These are phyloP conservation scores for Paraconiothyrium sp. DNA, from an alignment of 2,329 filamentous ascomycete species.

Conservation along the genomic window DNA sequence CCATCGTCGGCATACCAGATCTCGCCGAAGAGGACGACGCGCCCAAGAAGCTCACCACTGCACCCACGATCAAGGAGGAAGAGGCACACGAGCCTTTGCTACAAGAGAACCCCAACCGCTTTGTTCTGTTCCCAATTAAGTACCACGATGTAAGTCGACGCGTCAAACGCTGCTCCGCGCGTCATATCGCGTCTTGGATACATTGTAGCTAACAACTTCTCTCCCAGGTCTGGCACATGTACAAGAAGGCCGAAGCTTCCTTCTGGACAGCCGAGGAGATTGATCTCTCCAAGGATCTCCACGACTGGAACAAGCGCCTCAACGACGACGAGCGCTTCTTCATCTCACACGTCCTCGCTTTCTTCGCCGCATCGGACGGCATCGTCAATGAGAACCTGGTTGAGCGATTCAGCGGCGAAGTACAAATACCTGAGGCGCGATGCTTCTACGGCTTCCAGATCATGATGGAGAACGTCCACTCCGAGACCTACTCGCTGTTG, in stretches of 20 bases:
- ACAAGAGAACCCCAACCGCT: conserved; percentile 93
- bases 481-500: conserved; percentile 97
- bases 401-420: conserved; percentile 95
- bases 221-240: conserved; percentile 98
- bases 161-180: conserved; percentile 33
- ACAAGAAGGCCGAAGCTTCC: conserved; percentile 99
- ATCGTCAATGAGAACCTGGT: conserved; percentile 99
- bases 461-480: conserved; percentile 99
- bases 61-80: conserved; percentile 65
- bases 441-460: conserved; percentile 99
- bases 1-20: conserved; percentile 62
- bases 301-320: conserved; percentile 98
- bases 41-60: conserved; percentile 63
- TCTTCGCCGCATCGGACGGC: conserved; percentile 98
- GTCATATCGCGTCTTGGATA: conserved; percentile 13
- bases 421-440: conserved; percentile 95
- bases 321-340: conserved; percentile 99
- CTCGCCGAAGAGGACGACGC: conserved; percentile 41
- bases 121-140: conserved; percentile 98
- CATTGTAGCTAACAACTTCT: conserved; percentile 41
- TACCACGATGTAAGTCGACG: conserved; percentile 90
- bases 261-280: conserved; percentile 99
- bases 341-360: conserved; percentile 96
- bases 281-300: conserved; percentile 96
- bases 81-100: conserved; percentile 90